Evolutionary conservation across 2,329 filamentous ascomycete genomes (phyloP), one percentile per base, ranked within the genome.

Genomic region (Claviceps fusiformis): DNA sequence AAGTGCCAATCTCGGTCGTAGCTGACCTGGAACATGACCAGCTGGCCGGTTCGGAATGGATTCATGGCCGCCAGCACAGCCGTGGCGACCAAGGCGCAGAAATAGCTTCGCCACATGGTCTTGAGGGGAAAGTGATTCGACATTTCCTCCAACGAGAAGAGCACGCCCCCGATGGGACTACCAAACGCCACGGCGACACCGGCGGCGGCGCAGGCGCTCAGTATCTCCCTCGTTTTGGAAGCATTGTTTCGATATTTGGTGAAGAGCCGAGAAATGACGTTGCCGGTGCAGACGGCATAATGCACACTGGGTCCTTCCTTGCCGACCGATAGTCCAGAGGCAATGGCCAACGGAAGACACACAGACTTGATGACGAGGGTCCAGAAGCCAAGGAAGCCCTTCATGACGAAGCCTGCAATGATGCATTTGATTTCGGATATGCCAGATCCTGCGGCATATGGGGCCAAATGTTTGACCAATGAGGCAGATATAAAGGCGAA

Each of bases 401-500:
- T 96, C 93, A 98, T 98, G 52, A 97, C 89, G 67, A 98, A 98
- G 3, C 93, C 93, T 5, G 92, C 93, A 65, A 98, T 95, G 66
- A 98, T 97, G 71, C 90, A 95, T 71, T 98, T 98, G 77, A 98
- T 98, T 73, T 98, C 93, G 13, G 90, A 96, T 56, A 98, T 98
- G 45, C 93, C 93, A 13, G 89, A 95, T 17, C 93, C 93, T 39
- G 93, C 93, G 11, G 93, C 93, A 68, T 98, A 98, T 0, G 93
- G 93, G 5, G 93, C 91, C 70, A 93, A 97, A 1, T 82, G 83
- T 67, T 89, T 93, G 65, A 98, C 93, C 45, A 98, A 76, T 43
- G 80, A 83, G 0, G 91, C 91, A 2, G 91, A 85, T 3, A 85
- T 85, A 54, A 87, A 86, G 19, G 92, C 87, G 67, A 97, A 95